phyloP scores from a whole-genome alignment of 2,329 filamentous ascomycete genomes.

The Sporothrix sp. region DNA sequence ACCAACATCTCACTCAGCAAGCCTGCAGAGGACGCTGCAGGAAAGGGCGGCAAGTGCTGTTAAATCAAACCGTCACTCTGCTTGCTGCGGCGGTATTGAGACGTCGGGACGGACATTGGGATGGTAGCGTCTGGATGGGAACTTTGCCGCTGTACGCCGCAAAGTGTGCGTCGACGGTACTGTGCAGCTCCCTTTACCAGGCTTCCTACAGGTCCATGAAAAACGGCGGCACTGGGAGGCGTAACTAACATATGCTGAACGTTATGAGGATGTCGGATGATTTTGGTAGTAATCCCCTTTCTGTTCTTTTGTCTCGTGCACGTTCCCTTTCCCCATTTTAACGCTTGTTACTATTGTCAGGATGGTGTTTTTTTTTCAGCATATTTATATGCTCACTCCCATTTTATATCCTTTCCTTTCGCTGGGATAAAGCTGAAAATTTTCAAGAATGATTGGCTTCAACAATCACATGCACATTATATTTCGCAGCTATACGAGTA shows the following conservation, averaged over 20 bases:
- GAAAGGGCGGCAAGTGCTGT: slow-evolving; percentile 76
- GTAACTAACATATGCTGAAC: neutral
- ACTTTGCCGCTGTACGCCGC: slow-evolving; percentile 10
- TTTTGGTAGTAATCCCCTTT: neutral
- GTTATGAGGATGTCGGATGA: neutral
- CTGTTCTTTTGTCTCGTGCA: neutral
- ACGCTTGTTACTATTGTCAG: slow-evolving; percentile 8
- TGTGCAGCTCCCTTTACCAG: no score
- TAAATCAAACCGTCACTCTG: no score
- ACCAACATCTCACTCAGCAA: slow-evolving; percentile 82
- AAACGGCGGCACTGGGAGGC: neutral
- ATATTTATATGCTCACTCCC: slow-evolving; percentile 6
- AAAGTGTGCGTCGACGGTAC: no score
- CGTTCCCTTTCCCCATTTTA: neutral
- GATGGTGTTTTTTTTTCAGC: slow-evolving; percentile 10
- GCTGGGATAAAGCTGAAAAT: no score
- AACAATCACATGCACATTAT: neutral
- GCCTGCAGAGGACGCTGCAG: slow-evolving; percentile 62
- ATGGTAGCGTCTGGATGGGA: slow-evolving; percentile 1
- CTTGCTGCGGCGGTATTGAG: no score
- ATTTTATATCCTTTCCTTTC: slow-evolving; percentile 3
- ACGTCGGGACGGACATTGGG: no score
- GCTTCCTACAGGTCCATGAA: no score
- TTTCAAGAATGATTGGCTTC: neutral
- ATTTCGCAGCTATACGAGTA: neutral